A percentile compares a stretch with the other conserved stretches of the same genome.
These are phyloP conservation scores for Cicer chorassanicum DNA, from an alignment of 306 rosid species.

Conservation along the genomic window DNA sequence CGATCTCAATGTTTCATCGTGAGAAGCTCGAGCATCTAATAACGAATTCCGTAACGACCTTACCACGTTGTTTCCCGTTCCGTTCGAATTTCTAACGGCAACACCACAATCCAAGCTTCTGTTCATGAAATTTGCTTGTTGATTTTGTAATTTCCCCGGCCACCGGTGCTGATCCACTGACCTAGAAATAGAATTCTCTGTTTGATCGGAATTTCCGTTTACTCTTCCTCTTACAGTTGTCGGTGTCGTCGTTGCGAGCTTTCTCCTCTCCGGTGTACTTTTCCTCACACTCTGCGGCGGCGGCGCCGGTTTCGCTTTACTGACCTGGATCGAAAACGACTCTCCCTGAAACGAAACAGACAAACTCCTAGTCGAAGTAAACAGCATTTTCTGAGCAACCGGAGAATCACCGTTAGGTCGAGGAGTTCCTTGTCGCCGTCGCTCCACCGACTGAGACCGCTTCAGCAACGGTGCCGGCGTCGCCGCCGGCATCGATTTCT, in stretches of 20 bases:
- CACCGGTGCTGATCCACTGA: slow-evolving; percentile 73
- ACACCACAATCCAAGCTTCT: slow-evolving; percentile 67
- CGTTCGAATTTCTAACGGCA: slow-evolving; percentile 51
- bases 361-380: slow-evolving; percentile 82
- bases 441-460: slow-evolving; percentile 70
- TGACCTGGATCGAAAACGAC: slow-evolving; percentile 82
- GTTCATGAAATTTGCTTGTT: slow-evolving; percentile 54
- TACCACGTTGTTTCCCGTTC: slow-evolving; percentile 60
- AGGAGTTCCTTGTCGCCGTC: slow-evolving; percentile 65
- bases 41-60: slow-evolving; percentile 65
- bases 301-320: slow-evolving; percentile 71
- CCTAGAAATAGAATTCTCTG: slow-evolving; percentile 58
- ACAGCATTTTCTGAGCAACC: slow-evolving; percentile 74
- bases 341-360: slow-evolving; percentile 94
- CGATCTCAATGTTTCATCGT: slow-evolving; percentile 49
- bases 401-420: slow-evolving; percentile 57
- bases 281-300: slow-evolving; percentile 61
- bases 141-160: slow-evolving; percentile 59
- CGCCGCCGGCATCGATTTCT: slow-evolving; percentile 16
- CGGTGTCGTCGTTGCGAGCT: slow-evolving; percentile 43
- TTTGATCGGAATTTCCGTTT: slow-evolving; percentile 51
- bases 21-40: slow-evolving; percentile 51
- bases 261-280: slow-evolving; percentile 82
- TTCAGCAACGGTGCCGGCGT: slow-evolving; percentile 46
- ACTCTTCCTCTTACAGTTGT: slow-evolving; percentile 51